Conservation (phyloP, 2,329 filamentous ascomycete species). For the Cladosporium sp. region DNA sequence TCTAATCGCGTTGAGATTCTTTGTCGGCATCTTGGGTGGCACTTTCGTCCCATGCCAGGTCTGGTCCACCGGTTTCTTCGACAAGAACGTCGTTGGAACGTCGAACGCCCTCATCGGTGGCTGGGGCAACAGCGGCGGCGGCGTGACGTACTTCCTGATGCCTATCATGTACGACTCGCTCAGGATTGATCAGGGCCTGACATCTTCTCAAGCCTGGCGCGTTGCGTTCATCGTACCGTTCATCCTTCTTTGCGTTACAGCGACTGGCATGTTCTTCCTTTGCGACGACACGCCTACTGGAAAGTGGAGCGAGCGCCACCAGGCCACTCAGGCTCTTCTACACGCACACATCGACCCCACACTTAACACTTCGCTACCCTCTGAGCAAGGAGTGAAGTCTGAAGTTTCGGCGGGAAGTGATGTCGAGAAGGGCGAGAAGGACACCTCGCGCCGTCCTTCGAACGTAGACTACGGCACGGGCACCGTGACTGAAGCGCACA, state of each 20-base stretch:
- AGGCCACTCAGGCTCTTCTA: constrained; percentile 37
- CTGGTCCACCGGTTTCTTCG: constrained; percentile 66
- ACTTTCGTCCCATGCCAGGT: constrained; percentile 81
- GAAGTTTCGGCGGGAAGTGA: background rate
- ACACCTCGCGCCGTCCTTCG: background rate
- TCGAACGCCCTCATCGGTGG: constrained; percentile 80
- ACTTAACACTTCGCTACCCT: background rate
- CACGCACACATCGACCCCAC: constrained; percentile 12
- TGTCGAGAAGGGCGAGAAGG: constrained; percentile 18
- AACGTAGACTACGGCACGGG: constrained; percentile 13
- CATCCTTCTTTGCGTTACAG: constrained; percentile 67
- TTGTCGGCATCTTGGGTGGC: constrained; percentile 72
- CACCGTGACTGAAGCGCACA: constrained; percentile 9
- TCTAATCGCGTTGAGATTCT: constrained; percentile 69
- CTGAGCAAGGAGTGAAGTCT: constrained; percentile 4
- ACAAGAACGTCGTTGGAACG: constrained; percentile 82
- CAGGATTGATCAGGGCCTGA: constrained; percentile 6
- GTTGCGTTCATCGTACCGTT: constrained; percentile 79
- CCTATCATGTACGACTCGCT: constrained; percentile 14
- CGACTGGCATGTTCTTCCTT: constrained; percentile 65
- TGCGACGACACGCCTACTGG: constrained; percentile 79
- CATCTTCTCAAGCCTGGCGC: constrained; percentile 36
- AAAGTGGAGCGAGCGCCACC: constrained; percentile 70
- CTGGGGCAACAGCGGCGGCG: constrained; percentile 80
- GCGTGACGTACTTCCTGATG: constrained; percentile 88